Base-by-base conservation (phyloP, 495 filamentous ascomycete species). In the Annulohypoxylon bovei region DNA sequence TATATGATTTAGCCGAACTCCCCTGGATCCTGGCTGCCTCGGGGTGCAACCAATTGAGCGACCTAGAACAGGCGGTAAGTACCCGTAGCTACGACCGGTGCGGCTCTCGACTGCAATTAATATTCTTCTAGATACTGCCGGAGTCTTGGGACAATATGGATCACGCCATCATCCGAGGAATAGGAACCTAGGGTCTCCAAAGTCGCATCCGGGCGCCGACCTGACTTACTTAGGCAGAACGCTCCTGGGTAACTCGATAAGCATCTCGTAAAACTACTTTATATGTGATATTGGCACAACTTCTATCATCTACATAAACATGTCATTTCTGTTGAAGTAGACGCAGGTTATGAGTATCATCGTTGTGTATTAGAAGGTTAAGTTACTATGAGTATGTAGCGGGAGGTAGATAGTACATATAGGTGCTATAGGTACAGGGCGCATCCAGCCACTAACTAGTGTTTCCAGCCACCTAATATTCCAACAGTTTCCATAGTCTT, bases 1-100 rank as follows among this genome's bases (percentile, higher is more conserved):
- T 62, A 33, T 60, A 60, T 37, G 46, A 72, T 67, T 72, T 72
- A 72, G 64, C 69, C 69, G 69, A 64, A 47, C 58, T 37, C 56
- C 62, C 62, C 62, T 62, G 16, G 58, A 50, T 71, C 67, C 59
- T 60, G 64, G 69, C 69, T 66, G 42, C 59, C 28, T 60, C 53
- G 53, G 64, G 22, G 59, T 64, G 62, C 59, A 64, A 67, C 63
- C 59, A 64, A 67, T 42, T 72, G 39, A 20, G 53, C 22, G 39
- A 59, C 53, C 59, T 64, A 72, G 69, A 67, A 47, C 64, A 46
- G 20, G 23, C 64, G 69, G 69, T 46, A 72, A 64, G 64, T 63
- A 14, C 27, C 57, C 57, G 62, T 46, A 8, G 33, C 44, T 25
- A 42, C 30, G 42, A 64, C 54, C 69, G 64, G 39, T 39, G 59